Base-by-base conservation (phyloP, 306 rosid species). In the Morella rubra region DNA sequence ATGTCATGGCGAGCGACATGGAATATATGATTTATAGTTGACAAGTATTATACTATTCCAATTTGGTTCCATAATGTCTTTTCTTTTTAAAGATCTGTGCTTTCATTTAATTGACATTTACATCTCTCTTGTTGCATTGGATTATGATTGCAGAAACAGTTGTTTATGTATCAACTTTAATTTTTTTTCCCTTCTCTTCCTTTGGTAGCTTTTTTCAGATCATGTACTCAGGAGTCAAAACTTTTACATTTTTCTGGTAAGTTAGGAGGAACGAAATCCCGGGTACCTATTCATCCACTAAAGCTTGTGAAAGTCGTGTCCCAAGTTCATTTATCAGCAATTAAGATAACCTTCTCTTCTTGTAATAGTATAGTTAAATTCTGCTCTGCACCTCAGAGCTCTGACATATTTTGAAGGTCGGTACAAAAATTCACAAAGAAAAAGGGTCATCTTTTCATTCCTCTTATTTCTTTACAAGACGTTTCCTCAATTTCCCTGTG, bases 181-280 rank as follows among this genome's bases (percentile, higher is more conserved):
- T 27, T 61, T 11, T 61, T 5, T 61, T 37, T 61, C 32, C 65
- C 7, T 59, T 37, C 41, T 61, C 32, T 61, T 61, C 16, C 68
- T 61, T 60, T 60, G 67, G 41, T 61, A 61, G 68, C 68, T 5
- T 66, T 42, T 66, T n/a, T 66, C 49, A 12, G 71, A 66, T 66
- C 71, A 66, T 66, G 49, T n/a, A 66, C 46, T 9, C 32, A 4
- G 50, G 14, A 18, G 15, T 66, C 71, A 42, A 66, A 66, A 66
- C 71, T 66, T 66, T 18, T 18, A 66, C 24, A 42, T 66, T 42
- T 66, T 66, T 42, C 71, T 18, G 71, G 71, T 42, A 66, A 42
- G 50, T 66, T 42, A n/a, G 71, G 19, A 66, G 4, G 1, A 14
- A 37, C 15, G 13, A 66, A 65, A 66, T 42, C 44, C 24, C 19